Conservation (phyloP, 805 yeast genomes). For the Lipomyces yamadae region DNA sequence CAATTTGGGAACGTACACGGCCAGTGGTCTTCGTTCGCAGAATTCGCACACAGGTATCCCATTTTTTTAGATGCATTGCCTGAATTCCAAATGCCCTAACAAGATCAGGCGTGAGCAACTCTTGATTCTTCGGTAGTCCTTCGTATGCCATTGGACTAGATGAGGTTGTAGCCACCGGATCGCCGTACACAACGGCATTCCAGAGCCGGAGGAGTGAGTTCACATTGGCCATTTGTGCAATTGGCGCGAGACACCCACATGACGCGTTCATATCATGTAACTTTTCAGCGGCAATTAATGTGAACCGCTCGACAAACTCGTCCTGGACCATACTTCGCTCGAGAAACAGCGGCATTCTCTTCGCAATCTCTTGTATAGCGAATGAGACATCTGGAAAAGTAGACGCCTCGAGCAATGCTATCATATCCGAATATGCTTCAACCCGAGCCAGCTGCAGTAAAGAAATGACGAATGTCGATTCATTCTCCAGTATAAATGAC, state of each 20-base stretch:
- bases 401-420: background rate
- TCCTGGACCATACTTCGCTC: background rate
- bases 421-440: conserved; percentile 2
- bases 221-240: background rate
- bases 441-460: conserved; percentile 10
- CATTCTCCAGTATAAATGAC: background rate
- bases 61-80: conserved; percentile 9
- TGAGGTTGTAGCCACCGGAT: background rate
- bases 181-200: background rate
- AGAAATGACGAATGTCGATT: conserved; percentile 13
- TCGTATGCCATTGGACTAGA: conserved; percentile 1
- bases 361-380: background rate
- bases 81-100: conserved; percentile 15
- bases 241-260: background rate
- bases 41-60: conserved; percentile 12
- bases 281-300: background rate
- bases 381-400: conserved; percentile 4
- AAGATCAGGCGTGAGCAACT: conserved; percentile 9
- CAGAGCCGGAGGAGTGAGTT: background rate
- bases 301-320: background rate
- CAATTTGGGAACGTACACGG: conserved; percentile 8
- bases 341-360: background rate
- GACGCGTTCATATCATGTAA: background rate
- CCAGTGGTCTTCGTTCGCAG: conserved; percentile 12
- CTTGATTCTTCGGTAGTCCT: background rate